These are phyloP conservation scores for Termitomyces eurrhizus DNA, from an alignment of 768 basidiomycete species.

Conservation along the genomic window DNA sequence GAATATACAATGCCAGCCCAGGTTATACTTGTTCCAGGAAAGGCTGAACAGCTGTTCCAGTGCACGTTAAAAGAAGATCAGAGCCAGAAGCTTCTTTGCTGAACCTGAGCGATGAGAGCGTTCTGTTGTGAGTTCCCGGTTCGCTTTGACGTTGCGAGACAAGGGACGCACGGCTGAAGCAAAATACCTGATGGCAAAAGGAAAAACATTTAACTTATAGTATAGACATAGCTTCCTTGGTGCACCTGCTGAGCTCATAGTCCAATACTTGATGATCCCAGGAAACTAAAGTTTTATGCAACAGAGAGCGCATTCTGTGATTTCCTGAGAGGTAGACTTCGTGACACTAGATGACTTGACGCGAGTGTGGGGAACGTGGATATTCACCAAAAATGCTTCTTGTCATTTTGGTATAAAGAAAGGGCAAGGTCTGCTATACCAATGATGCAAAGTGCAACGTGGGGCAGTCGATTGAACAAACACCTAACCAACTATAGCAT, in stretches of 20 bases:
- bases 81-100: background rate
- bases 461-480: background rate
- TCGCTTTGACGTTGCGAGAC: background rate
- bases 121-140: background rate
- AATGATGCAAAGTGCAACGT: too few species aligned
- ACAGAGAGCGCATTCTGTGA: background rate
- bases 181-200: background rate
- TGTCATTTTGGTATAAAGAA: background rate
- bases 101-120: background rate
- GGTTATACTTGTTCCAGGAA: background rate
- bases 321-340: background rate
- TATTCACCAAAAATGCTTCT: background rate
- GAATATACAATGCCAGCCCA: background rate
- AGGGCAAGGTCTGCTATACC: background rate
- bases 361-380: background rate
- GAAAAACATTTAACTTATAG: background rate
- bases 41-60: background rate
- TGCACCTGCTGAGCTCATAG: background rate
- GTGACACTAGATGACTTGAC: too few species aligned
- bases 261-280: background rate
- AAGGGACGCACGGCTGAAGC: background rate
- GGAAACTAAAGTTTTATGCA: background rate
- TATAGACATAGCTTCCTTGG: background rate
- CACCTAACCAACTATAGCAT: background rate
- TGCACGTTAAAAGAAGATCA: background rate